Evolutionary conservation across 768 basidiomycete species (phyloP), one percentile per base, ranked within the genome.

Genomic region (Daedaleopsis sinensis): DNA sequence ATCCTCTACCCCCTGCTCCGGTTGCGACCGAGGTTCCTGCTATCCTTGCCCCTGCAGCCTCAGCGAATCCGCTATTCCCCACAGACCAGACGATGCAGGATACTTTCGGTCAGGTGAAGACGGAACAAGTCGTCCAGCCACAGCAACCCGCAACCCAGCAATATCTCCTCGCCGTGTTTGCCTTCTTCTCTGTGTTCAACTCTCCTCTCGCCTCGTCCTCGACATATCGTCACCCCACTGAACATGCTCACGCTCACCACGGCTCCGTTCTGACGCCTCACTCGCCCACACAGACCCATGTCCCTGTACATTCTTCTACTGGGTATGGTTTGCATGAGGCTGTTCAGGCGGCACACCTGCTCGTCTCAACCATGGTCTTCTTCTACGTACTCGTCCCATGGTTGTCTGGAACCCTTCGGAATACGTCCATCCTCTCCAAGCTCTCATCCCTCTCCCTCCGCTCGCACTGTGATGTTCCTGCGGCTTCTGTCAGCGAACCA

Each of bases 161-260:
- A 63, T 93, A 90, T 72, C 86, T 94, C 54, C 84, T 94, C 50
- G 91, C 90, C 27, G 85, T 85, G 27, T 94, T 94, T 67, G 90
- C 90, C 0, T 79, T 94, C 56, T 92, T 94, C 76, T 93, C 90
- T 0, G 90, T 94, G 76, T 91, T 93, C 79, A 92, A 90, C 67
- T 89, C 88, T 0, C 86, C 89, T 2, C 72, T 90, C 18, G 80
- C 87, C 0, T 78, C 82, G 1, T 73, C 87, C 0, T 78, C 82
- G 1, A 73, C 73, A 76, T 11, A 64, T 0, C 72, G 76, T 7
- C 65, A 42, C 8, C 36, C 16, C 18, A 8, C 15, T 16, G 15
- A 71, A 32, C 68, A 71, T 11, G 57, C 70, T 23, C 23, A 54
- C 18, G 12, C 63, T 15, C 87, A 89, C 61, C 78, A 82, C 13